Conservation (phyloP, 306 rosid genomes). For the Cucumis cinereus region DNA sequence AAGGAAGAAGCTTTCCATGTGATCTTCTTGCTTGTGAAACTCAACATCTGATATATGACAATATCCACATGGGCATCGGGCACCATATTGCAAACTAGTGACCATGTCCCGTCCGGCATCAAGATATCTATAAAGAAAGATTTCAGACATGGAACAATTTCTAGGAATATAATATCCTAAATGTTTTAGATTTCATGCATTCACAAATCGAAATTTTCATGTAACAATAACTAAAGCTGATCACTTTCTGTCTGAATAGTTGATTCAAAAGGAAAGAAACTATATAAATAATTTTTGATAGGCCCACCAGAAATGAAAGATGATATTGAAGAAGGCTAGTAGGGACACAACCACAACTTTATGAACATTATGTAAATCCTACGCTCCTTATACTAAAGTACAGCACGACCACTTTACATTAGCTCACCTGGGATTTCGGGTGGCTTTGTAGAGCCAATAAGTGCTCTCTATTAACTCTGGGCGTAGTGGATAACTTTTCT, state of each 20-base stretch:
- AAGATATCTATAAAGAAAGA: constrained; percentile 58
- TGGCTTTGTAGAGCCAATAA: constrained; percentile 95
- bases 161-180: background rate
- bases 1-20: constrained; percentile 96
- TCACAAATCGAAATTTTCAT: background rate
- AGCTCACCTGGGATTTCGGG: constrained; percentile 82
- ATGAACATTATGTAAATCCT: background rate
- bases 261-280: background rate
- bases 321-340: background rate
- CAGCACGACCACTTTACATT: constrained; percentile 9
- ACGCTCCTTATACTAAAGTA: background rate
- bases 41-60: constrained; percentile 97
- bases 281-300: background rate
- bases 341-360: background rate
- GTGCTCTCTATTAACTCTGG: constrained; percentile 98
- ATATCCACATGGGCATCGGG: constrained; percentile 89
- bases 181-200: background rate
- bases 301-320: background rate
- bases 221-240: background rate
- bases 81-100: constrained; percentile 79
- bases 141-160: constrained; percentile 4
- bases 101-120: constrained; percentile 92
- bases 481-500: constrained; percentile 84
- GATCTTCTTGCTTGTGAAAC: constrained; percentile 80
- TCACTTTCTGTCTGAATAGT: background rate